Percentiles rank a stretch among this genome's conserved stretches.
Evolutionary conservation across 169 alveolate species (phyloP).

Genomic region (Eimeria falciformis): DNA sequence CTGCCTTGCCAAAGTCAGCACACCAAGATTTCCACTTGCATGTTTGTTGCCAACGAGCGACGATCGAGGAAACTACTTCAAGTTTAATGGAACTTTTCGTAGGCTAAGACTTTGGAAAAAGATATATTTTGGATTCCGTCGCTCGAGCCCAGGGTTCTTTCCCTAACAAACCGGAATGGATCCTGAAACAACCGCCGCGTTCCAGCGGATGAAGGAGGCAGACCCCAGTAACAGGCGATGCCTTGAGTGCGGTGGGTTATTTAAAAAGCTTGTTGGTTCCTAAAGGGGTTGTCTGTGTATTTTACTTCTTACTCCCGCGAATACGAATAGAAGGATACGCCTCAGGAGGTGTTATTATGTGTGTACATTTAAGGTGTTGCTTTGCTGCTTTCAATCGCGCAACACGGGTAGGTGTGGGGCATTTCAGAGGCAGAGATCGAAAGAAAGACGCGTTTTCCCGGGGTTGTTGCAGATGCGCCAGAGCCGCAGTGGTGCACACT

Average conservation of each 20-base stretch:
- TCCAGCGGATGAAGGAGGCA: slow-evolving; percentile 70
- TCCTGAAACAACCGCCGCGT: slow-evolving; percentile 67
- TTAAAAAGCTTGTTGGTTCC: neutral
- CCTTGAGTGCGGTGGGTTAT: slow-evolving; percentile 76
- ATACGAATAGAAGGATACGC: no score
- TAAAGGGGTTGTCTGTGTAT: neutral
- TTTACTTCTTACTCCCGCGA: neutral
- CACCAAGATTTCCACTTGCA: no score
- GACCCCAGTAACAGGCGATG: slow-evolving; percentile 68
- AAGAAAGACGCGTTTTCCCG: no score
- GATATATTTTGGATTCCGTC: no score
- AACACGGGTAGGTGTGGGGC: neutral
- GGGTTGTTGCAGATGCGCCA: slow-evolving; percentile 86
- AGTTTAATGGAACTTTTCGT: no score
- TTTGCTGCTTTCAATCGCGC: neutral
- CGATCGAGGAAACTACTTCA: no score
- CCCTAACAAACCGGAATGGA: slow-evolving; percentile 64
- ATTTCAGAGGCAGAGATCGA: neutral
- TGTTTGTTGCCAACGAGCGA: no score
- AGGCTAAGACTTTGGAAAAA: no score
- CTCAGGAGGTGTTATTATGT: no score
- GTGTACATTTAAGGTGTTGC: neutral
- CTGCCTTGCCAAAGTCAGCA: no score
- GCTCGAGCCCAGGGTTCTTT: no score
- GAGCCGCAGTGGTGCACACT: slow-evolving; percentile 98